Evolutionary conservation across 23 red algal species (phyloP).

Genomic region (Gracilaria vermiculophylla): DNA sequence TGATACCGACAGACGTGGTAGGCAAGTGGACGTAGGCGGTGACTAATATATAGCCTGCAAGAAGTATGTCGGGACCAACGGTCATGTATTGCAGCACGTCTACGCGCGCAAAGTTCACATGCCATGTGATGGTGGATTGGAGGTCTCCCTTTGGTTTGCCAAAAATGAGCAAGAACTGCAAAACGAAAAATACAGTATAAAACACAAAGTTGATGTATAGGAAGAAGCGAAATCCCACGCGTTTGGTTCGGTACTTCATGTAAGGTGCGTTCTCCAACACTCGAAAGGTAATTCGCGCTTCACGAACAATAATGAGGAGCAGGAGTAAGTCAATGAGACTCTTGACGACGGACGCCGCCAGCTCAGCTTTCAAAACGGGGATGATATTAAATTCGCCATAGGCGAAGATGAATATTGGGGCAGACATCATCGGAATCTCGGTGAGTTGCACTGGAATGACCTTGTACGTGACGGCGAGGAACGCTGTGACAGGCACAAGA

Average conservation of each 20-base stretch:
- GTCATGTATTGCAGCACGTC: slow-evolving; percentile 5
- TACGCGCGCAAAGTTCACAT: not conserved
- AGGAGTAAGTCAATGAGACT: slow-evolving; percentile 37
- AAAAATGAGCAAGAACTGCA: slow-evolving; percentile 50
- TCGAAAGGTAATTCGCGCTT: slow-evolving; percentile 18
- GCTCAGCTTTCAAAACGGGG: not conserved
- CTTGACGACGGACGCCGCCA: slow-evolving; percentile 18
- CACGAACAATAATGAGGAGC: slow-evolving; percentile 34
- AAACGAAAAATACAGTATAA: slow-evolving; percentile 41
- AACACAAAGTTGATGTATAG: slow-evolving; percentile 75
- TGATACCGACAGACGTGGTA: slow-evolving; percentile 27
- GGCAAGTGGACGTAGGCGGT: slow-evolving; percentile 72
- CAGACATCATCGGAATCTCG: slow-evolving; percentile 49
- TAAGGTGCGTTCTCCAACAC: slow-evolving; percentile 61
- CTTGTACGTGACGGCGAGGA: slow-evolving; percentile 8
- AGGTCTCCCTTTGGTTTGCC: slow-evolving; percentile 5
- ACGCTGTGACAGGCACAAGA: slow-evolving; percentile 23
- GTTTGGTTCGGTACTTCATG: slow-evolving; percentile 77
- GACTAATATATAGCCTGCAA: slow-evolving; percentile 51
- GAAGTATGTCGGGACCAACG: slow-evolving; percentile 21
- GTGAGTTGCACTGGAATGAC: slow-evolving; percentile 27
- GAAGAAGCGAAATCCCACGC: slow-evolving; percentile 79
- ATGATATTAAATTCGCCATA: slow-evolving; percentile 32
- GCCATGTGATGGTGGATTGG: not conserved
- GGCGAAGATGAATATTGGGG: slow-evolving; percentile 22